Evolutionary conservation across 208 protist species (phyloP).

Genomic region (Acanthamoeba sp.): DNA sequence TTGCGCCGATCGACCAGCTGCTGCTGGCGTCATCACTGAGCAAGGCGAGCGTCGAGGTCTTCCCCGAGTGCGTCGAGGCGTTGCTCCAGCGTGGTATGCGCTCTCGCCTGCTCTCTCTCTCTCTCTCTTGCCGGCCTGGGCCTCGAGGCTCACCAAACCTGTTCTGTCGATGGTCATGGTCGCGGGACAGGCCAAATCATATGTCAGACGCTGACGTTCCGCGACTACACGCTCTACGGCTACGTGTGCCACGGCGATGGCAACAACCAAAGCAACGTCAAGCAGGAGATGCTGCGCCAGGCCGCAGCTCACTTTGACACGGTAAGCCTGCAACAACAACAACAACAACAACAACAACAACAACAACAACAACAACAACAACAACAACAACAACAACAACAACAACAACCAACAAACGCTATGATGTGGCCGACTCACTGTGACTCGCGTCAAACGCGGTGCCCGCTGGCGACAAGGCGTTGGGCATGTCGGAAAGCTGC

Average conservation of each 20-base stretch:
- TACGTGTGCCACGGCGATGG: not conserved
- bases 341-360: too few species aligned
- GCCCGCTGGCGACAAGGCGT: too few species aligned
- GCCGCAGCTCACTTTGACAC: not conserved
- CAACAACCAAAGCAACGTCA: not conserved
- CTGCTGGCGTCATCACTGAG: not conserved
- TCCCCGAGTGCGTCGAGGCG: not conserved
- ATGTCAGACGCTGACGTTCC: not conserved
- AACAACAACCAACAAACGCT: too few species aligned
- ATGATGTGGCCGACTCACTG: too few species aligned
- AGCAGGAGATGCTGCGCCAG: not conserved
- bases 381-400: too few species aligned
- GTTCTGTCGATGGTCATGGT: too few species aligned
- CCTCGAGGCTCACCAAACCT: not conserved
- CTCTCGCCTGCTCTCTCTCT: not conserved
- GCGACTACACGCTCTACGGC: not conserved
- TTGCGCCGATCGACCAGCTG: not conserved
- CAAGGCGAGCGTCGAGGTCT: not conserved
- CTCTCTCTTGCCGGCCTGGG: not conserved
- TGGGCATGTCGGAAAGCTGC: not conserved
- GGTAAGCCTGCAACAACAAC: too few species aligned
- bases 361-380: too few species aligned
- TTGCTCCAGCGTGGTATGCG: not conserved
- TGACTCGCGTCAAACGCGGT: too few species aligned
- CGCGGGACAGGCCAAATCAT: not conserved